These are phyloP conservation scores for Cadophora malorum DNA, from an alignment of 2,329 filamentous ascomycete genomes.

Conservation along the genomic window DNA sequence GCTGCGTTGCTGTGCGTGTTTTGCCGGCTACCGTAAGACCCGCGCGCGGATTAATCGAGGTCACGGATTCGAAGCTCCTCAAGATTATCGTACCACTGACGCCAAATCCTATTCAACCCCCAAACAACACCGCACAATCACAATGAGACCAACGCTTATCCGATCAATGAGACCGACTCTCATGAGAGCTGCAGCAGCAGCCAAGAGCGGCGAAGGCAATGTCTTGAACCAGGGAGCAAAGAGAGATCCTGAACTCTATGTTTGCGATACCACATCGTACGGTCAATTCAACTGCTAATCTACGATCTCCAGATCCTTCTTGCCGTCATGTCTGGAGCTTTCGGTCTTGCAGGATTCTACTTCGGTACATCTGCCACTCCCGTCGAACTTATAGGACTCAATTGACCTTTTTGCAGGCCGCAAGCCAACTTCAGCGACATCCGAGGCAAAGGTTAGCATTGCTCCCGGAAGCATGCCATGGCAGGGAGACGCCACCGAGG, in stretches of 20 bases:
- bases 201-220: conserved; percentile 53
- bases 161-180: conserved; percentile 26
- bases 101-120: conserved; percentile 13
- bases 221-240: conserved; percentile 66
- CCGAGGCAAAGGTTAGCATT: conserved; percentile 78
- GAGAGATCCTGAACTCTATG: conserved; percentile 77
- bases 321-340: conserved; percentile 87
- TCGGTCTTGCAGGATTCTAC: conserved; percentile 89
- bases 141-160: conserved; percentile 25
- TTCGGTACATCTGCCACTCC: conserved; percentile 62
- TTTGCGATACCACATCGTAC: conserved; percentile 52
- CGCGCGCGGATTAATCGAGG: too few relatives aligned
- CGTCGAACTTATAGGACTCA: conserved; percentile 23
- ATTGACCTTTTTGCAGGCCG: conserved; percentile 61
- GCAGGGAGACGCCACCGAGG: conserved; percentile 71
- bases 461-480: conserved; percentile 86
- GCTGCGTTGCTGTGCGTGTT: too few relatives aligned
- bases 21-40: too few relatives aligned
- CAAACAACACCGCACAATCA: conserved; percentile 14
- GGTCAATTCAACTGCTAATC: conserved; percentile 15
- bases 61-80: neutral
- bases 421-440: conserved; percentile 84
- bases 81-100: conserved; percentile 11
- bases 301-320: conserved; percentile 73
- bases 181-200: conserved; percentile 45